phyloP scores from a whole-genome alignment of 2,329 filamentous ascomycete genomes.

The Colletotrichum scovillei region DNA sequence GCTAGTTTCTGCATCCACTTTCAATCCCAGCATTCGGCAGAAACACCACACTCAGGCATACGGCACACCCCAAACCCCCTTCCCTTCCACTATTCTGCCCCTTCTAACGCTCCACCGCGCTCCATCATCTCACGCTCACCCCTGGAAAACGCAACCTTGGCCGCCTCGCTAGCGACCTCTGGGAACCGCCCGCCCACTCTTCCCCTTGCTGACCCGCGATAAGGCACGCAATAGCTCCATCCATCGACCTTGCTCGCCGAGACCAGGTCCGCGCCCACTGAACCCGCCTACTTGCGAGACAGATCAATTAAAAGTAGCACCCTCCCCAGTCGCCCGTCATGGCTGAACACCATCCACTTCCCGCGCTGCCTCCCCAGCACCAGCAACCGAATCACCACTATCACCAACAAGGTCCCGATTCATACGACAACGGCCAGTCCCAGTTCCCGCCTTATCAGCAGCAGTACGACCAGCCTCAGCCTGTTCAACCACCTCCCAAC shows the following conservation, averaged over 20 bases:
- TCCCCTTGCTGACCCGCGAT: slow-evolving; percentile 36
- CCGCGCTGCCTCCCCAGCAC: slow-evolving; percentile 39
- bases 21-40: slow-evolving; percentile 21
- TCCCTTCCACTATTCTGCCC: slow-evolving; percentile 19
- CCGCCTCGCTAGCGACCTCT: slow-evolving; percentile 32
- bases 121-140: slow-evolving; percentile 28
- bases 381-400: slow-evolving; percentile 39
- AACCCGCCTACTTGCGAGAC: slow-evolving; percentile 35
- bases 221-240: slow-evolving; percentile 37
- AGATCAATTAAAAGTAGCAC: slow-evolving; percentile 47
- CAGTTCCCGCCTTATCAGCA: slow-evolving; percentile 37
- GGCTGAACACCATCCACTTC: slow-evolving; percentile 42
- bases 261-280: slow-evolving; percentile 26
- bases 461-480: slow-evolving; percentile 38
- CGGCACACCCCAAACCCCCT: slow-evolving; percentile 3
- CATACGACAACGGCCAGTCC: slow-evolving; percentile 32
- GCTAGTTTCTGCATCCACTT: slow-evolving; percentile 30
- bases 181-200: slow-evolving; percentile 32
- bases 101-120: slow-evolving; percentile 26
- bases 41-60: slow-evolving; percentile 28
- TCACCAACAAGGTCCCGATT: slow-evolving; percentile 38
- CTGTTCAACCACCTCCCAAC: slow-evolving; percentile 38
- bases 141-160: slow-evolving; percentile 33
- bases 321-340: slow-evolving; percentile 46
- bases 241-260: slow-evolving; percentile 33